Evolutionary conservation across 441 rosid genomes (phyloP).

Genomic region (Pelargonium fulgidum): DNA sequence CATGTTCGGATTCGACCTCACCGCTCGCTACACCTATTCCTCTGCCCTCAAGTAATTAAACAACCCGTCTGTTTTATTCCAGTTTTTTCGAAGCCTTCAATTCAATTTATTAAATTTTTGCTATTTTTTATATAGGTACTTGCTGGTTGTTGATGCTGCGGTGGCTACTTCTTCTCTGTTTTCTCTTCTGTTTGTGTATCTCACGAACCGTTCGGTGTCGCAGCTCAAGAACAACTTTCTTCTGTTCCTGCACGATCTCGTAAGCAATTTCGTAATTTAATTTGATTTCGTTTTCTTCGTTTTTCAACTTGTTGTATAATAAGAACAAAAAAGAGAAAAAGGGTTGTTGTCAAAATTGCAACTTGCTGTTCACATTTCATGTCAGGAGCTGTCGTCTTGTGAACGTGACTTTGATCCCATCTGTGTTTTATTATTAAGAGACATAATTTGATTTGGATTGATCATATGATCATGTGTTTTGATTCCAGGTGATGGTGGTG

Average conservation of each 20-base stretch:
- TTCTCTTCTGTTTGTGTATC: constrained; percentile 33
- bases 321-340: neutral
- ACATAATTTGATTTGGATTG: neutral
- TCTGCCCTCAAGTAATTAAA: constrained; percentile 30
- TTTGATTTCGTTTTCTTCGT: neutral
- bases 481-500: constrained; percentile 45
- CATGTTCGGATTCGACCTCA: constrained; percentile 24
- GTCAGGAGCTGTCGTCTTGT: neutral
- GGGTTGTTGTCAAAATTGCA: neutral
- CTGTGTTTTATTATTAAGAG: neutral
- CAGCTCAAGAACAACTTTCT: constrained; percentile 24
- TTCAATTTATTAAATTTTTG: neutral
- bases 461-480: neutral
- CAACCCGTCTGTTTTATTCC: neutral
- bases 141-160: constrained; percentile 35
- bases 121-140: constrained; percentile 34
- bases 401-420: too few relatives aligned
- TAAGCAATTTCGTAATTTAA: constrained; percentile 20
- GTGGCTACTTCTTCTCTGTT: constrained; percentile 34
- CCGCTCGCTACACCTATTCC: constrained; percentile 34
- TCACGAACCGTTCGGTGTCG: constrained; percentile 23
- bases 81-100: too few relatives aligned
- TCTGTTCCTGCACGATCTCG: constrained; percentile 47
- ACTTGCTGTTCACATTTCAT: neutral
- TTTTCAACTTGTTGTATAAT: neutral